These are phyloP conservation scores for Trichoderma koningiopsis DNA, from an alignment of 2,329 filamentous ascomycete species.

Conservation along the genomic window DNA sequence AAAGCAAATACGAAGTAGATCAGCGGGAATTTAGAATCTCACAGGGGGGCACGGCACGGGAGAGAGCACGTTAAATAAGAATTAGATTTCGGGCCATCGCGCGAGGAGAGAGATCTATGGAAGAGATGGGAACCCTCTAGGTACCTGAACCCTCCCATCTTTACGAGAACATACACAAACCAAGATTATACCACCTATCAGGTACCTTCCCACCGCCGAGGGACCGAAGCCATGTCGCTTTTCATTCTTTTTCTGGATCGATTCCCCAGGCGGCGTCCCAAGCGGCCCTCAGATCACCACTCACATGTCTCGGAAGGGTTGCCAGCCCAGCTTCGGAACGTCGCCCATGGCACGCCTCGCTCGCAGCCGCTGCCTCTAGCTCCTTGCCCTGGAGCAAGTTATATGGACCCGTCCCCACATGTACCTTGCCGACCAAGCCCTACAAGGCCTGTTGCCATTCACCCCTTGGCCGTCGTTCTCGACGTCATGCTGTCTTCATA, in stretches of 20 bases:
- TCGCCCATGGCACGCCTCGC: neutral
- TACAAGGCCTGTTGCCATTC: conserved; percentile 21
- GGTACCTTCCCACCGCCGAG: neutral
- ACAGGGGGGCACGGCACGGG: neutral
- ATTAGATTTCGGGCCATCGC: conserved; percentile 8
- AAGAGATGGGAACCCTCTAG: neutral
- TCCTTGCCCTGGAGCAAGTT: neutral
- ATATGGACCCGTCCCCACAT: conserved; percentile 17
- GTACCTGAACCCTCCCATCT: conserved; percentile 3
- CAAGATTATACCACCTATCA: neutral
- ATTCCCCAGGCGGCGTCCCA: neutral
- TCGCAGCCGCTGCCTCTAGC: neutral
- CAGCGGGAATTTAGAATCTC: neutral
- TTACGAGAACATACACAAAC: neutral
- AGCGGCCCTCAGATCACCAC: conserved; percentile 8
- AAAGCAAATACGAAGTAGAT: neutral
- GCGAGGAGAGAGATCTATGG: too few species aligned
- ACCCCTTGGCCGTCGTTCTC: neutral
- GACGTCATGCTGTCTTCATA: conserved; percentile 23
- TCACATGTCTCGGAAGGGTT: conserved; percentile 1
- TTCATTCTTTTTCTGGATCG: neutral
- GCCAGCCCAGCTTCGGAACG: neutral
- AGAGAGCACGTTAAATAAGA: neutral
- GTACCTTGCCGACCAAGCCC: conserved; percentile 2
- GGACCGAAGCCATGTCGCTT: conserved; percentile 14